Evolutionary conservation across 139 green algal species (phyloP).

Genomic region (Micractinium conductrix): DNA sequence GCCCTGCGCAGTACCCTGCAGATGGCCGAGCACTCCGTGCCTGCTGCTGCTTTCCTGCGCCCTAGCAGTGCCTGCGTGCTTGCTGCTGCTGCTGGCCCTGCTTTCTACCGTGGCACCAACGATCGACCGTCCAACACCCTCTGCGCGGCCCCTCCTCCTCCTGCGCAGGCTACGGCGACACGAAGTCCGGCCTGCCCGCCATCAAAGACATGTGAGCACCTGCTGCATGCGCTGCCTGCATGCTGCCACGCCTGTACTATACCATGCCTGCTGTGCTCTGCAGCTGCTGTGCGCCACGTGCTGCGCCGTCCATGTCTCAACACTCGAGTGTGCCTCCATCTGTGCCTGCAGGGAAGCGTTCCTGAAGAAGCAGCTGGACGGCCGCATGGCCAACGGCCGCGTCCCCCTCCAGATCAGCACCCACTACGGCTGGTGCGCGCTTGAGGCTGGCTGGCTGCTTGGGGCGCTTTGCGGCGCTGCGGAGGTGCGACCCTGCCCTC

Average conservation of each 20-base stretch:
- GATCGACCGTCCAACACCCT: background rate
- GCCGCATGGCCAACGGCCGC: constrained; percentile 4
- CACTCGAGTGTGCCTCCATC: no score
- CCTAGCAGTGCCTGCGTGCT: background rate
- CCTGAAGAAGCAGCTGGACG: constrained; percentile 23
- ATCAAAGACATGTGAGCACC: constrained; percentile 27
- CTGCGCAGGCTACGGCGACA: constrained; percentile 27
- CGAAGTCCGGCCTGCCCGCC: background rate
- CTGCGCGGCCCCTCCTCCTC: background rate
- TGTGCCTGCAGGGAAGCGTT: no score
- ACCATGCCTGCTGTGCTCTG: no score
- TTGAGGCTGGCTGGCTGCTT: background rate
- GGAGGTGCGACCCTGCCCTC: no score
- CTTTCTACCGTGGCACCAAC: background rate
- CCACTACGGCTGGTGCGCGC: constrained; percentile 24
- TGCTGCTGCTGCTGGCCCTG: background rate
- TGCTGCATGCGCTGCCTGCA: no score
- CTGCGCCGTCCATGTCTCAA: no score
- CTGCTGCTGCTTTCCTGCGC: no score
- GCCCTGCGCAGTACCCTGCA: no score
- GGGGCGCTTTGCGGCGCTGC: no score
- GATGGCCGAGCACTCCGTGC: background rate
- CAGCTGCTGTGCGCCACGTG: no score
- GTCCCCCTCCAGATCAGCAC: constrained; percentile 1
- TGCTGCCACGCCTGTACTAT: no score